phyloP scores from a whole-genome alignment of 768 basidiomycete genomes.

The Boletus fagicola region DNA sequence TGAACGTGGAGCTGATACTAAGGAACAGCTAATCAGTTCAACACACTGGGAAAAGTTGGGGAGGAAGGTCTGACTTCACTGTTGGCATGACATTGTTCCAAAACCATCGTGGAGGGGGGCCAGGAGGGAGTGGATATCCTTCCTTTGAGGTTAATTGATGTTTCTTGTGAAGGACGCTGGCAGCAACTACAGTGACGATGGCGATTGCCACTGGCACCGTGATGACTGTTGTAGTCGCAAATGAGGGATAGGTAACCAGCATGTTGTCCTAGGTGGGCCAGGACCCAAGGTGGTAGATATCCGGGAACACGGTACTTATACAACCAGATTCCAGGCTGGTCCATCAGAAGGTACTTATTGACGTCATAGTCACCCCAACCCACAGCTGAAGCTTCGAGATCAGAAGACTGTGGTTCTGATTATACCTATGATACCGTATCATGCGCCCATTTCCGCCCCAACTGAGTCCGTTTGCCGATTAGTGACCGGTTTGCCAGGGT shows the following conservation, averaged over 20 bases:
- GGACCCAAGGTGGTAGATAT: too few relatives aligned
- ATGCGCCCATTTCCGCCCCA: too few relatives aligned
- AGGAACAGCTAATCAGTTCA: neutral
- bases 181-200: neutral
- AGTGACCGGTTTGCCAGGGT: too few relatives aligned
- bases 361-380: too few relatives aligned
- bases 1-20: constrained; percentile 34
- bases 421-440: too few relatives aligned
- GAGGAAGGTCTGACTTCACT: constrained; percentile 4
- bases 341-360: too few relatives aligned
- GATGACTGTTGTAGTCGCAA: neutral
- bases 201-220: neutral
- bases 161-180: neutral
- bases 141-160: constrained; percentile 2
- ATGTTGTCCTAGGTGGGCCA: too few relatives aligned
- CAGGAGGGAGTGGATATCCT: constrained; percentile 16
- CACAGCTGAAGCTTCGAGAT: too few relatives aligned
- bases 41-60: neutral
- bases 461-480: too few relatives aligned
- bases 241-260: neutral
- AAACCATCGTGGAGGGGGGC: constrained; percentile 10
- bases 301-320: too few relatives aligned
- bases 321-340: too few relatives aligned
- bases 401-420: too few relatives aligned
- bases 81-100: constrained; percentile 9